Evolutionary conservation across 805 yeast species (phyloP).

Genomic region (Cyberlindnera petersonii): DNA sequence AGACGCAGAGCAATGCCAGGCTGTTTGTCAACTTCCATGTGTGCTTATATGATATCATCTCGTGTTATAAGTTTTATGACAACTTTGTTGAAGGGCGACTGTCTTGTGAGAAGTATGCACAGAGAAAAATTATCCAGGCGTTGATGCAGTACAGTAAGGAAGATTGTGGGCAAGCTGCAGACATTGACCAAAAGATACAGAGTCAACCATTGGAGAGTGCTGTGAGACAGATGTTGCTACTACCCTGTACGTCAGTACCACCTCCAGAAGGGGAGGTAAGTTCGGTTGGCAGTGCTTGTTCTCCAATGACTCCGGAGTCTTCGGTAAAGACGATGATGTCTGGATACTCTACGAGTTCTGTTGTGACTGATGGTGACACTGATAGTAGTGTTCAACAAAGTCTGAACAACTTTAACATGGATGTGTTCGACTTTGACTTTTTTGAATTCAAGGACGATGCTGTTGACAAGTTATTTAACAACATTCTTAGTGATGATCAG

Average conservation of each 20-base stretch:
- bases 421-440: slow-evolving; percentile 12
- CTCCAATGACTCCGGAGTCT: no score
- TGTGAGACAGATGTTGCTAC: not conserved
- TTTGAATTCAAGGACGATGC: slow-evolving; percentile 15
- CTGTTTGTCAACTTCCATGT: slow-evolving; percentile 10
- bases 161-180: not conserved
- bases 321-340: no score
- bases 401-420: no score
- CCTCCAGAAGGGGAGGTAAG: no score
- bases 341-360: no score
- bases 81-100: slow-evolving; percentile 5
- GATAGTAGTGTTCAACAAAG: not conserved
- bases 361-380: not conserved
- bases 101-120: slow-evolving; percentile 1
- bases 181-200: not conserved
- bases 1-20: slow-evolving; percentile 7
- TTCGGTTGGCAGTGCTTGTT: no score
- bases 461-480: slow-evolving; percentile 12
- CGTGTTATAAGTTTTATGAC: slow-evolving; percentile 14
- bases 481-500: slow-evolving; percentile 9
- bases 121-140: slow-evolving; percentile 6
- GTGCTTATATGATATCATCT: slow-evolving; percentile 8
- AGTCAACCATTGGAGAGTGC: slow-evolving; percentile 1
- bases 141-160: slow-evolving; percentile 2
- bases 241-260: not conserved